Evolutionary conservation across 2,329 filamentous ascomycete genomes (phyloP).

Genomic region (Raffaelea ambrosiae): DNA sequence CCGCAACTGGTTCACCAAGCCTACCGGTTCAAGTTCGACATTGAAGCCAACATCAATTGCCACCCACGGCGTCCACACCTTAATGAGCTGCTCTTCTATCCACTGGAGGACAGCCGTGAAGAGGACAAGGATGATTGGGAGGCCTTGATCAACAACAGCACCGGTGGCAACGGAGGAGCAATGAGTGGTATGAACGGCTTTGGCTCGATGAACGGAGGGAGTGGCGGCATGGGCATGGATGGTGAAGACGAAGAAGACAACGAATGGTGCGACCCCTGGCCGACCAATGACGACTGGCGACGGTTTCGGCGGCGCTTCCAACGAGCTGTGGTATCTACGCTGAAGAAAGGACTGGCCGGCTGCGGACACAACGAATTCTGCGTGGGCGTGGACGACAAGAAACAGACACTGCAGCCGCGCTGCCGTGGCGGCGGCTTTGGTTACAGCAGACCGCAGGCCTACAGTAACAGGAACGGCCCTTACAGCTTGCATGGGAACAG

Average conservation of each 20-base stretch:
- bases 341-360: slow-evolving; percentile 15
- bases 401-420: not conserved
- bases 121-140: slow-evolving; percentile 18
- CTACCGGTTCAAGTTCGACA: slow-evolving; percentile 38
- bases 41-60: slow-evolving; percentile 36
- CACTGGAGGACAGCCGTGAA: slow-evolving; percentile 14
- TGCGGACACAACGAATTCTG: slow-evolving; percentile 6
- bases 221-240: too few relatives aligned
- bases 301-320: slow-evolving; percentile 26
- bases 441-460: not conserved
- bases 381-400: not conserved
- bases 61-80: slow-evolving; percentile 32
- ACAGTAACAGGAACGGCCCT: too few relatives aligned
- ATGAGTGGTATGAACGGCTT: too few relatives aligned
- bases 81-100: slow-evolving; percentile 30
- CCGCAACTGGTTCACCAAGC: slow-evolving; percentile 34
- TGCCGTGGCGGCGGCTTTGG: not conserved
- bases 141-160: slow-evolving; percentile 3
- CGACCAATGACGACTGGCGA: slow-evolving; percentile 31
- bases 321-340: slow-evolving; percentile 19
- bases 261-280: slow-evolving; percentile 27
- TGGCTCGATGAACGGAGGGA: too few relatives aligned
- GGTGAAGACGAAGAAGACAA: too few relatives aligned
- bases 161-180: too few relatives aligned
- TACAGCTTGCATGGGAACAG: too few relatives aligned